Evolutionary conservation across 345 rosid genomes (phyloP).

Genomic region (Eucalyptus erythrocorys): DNA sequence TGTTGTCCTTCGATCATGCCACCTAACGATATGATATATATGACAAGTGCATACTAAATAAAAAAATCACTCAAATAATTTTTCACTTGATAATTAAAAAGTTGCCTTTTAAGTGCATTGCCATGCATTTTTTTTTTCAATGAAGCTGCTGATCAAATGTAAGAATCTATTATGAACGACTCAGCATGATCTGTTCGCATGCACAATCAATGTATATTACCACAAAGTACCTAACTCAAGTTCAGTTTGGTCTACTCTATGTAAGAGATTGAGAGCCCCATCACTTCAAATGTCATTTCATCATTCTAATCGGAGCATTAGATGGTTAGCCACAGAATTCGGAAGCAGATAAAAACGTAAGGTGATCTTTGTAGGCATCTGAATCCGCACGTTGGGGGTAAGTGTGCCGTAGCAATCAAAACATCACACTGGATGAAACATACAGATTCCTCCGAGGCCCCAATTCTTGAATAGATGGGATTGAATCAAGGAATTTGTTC

Average conservation of each 20-base stretch:
- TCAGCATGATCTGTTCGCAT: fast-evolving
- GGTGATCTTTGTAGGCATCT: not conserved
- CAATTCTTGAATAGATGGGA: not conserved
- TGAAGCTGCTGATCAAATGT: no score
- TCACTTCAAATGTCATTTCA: not conserved
- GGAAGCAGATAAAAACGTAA: not conserved
- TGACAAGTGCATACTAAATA: not conserved
- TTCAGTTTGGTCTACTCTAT: not conserved
- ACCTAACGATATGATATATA: fast-evolving
- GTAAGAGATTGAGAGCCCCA: not conserved
- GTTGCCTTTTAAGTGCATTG: no score
- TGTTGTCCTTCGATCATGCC: not conserved
- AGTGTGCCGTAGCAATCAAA: not conserved
- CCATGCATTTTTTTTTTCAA: no score
- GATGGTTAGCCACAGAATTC: not conserved
- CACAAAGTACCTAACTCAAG: not conserved
- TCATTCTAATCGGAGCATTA: not conserved
- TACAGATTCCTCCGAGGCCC: fast-evolving
- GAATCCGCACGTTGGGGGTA: not conserved
- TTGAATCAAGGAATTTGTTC: not conserved
- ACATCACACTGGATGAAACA: not conserved
- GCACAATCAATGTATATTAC: fast-evolving
- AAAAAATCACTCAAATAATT: not conserved
- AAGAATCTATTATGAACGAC: no score
- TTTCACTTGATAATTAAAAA: no score